Evolutionary conservation across 2,329 filamentous ascomycete genomes (phyloP).

Genomic region (Colletotrichum sp.): DNA sequence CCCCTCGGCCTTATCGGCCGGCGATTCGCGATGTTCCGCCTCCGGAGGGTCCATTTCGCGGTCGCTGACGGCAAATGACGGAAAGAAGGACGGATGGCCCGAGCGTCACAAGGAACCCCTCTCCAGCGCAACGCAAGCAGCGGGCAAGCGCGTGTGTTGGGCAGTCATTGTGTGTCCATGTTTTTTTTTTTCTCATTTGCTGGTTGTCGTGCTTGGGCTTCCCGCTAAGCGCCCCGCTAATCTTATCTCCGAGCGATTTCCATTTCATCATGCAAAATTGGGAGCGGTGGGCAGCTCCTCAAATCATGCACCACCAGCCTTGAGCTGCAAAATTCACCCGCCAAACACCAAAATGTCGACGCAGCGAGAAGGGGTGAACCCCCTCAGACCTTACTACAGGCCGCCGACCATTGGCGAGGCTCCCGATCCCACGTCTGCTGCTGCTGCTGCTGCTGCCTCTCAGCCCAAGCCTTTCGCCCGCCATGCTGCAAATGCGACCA

Average conservation of each 20-base stretch:
- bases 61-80: background rate
- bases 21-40: slow-evolving; percentile 9
- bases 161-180: background rate
- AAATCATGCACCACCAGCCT: slow-evolving; percentile 1
- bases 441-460: slow-evolving; percentile 33
- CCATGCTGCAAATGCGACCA: slow-evolving; percentile 42
- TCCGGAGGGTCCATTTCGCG: background rate
- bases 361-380: slow-evolving; percentile 59
- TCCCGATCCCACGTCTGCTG: slow-evolving; percentile 35
- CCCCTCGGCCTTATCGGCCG: slow-evolving; percentile 20
- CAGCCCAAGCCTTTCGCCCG: slow-evolving; percentile 50
- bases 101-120: background rate
- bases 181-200: background rate
- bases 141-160: background rate
- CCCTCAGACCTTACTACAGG: slow-evolving; percentile 74
- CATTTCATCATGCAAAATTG: slow-evolving; percentile 30
- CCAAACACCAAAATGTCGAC: slow-evolving; percentile 49
- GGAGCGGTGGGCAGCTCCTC: slow-evolving; percentile 19
- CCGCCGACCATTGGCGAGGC: slow-evolving; percentile 60
- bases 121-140: background rate
- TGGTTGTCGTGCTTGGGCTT: background rate
- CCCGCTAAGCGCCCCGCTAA: background rate
- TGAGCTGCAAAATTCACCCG: slow-evolving; percentile 6
- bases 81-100: background rate
- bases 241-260: slow-evolving; percentile 30